phyloP scores from a whole-genome alignment of 768 basidiomycete genomes.

The Infundibulicybe gibba region DNA sequence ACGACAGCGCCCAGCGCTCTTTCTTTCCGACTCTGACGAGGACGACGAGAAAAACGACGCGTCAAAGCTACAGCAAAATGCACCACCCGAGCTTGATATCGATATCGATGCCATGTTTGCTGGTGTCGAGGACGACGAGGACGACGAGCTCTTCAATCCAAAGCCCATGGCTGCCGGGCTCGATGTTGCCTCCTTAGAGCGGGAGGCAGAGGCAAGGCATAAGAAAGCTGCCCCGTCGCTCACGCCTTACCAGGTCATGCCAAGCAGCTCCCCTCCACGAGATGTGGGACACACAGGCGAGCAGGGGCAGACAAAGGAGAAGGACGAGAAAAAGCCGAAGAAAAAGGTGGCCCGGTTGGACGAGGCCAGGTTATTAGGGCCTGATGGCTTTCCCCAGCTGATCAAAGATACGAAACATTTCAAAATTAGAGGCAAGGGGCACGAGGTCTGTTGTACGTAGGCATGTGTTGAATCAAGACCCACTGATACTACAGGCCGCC shows the following conservation, averaged over 20 bases:
- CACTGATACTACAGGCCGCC: slow-evolving; percentile 44
- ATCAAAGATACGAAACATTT: slow-evolving; percentile 76
- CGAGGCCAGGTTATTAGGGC: slow-evolving; percentile 68
- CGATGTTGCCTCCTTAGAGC: slow-evolving; percentile 49
- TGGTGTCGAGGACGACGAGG: slow-evolving; percentile 31
- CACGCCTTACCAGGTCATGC: slow-evolving; percentile 43
- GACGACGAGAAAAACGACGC: slow-evolving; percentile 41
- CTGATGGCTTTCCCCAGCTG: slow-evolving; percentile 77
- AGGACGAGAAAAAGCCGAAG: slow-evolving; percentile 28
- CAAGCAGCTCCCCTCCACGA: slow-evolving; percentile 46
- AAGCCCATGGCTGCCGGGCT: slow-evolving; percentile 46
- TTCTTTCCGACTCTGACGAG: slow-evolving; percentile 58
- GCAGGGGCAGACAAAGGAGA: slow-evolving; percentile 6
- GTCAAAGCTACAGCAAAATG: slow-evolving; percentile 9
- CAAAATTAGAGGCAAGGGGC: slow-evolving; percentile 83
- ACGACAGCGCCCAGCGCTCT: slow-evolving; percentile 38
- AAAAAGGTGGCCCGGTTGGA: slow-evolving; percentile 62
- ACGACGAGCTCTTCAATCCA: slow-evolving; percentile 32
- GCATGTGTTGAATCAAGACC: background rate
- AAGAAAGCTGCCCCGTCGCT: slow-evolving; percentile 25
- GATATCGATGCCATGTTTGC: slow-evolving; percentile 43
- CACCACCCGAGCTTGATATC: slow-evolving; percentile 46
- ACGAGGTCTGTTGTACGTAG: slow-evolving; percentile 59
- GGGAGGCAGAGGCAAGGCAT: slow-evolving; percentile 51
- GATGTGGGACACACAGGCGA: slow-evolving; percentile 20